A percentile compares a stretch with the other conserved stretches of the same genome.
phyloP scores from a whole-genome alignment of 2,329 filamentous ascomycete species.

The Venturia carpophila region DNA sequence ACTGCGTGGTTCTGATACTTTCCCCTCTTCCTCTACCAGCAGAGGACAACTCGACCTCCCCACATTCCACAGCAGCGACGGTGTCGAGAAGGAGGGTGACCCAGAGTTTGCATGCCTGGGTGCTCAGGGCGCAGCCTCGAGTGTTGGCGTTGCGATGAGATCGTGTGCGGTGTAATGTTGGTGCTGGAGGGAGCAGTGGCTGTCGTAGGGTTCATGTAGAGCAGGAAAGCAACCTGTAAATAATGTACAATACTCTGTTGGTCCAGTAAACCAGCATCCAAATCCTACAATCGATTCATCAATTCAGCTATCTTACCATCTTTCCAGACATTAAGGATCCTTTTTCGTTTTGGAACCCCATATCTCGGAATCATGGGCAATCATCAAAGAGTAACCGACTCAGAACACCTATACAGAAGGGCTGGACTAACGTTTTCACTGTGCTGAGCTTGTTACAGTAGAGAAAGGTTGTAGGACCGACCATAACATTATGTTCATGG shows the following conservation, averaged over 20 bases:
- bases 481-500: background rate
- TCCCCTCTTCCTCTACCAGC: background rate
- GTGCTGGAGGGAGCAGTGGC: constrained; percentile 19
- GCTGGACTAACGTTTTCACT: too few relatives aligned
- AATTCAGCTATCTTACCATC: too few relatives aligned
- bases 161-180: too few relatives aligned
- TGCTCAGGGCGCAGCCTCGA: background rate
- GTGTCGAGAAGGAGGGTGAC: constrained; percentile 28
- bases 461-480: background rate
- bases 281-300: too few relatives aligned
- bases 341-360: too few relatives aligned
- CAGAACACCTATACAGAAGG: too few relatives aligned
- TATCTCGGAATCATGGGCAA: too few relatives aligned
- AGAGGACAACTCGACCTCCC: constrained; percentile 34
- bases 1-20: background rate
- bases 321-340: too few relatives aligned
- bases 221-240: background rate
- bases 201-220: constrained; percentile 14
- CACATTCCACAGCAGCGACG: constrained; percentile 38
- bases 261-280: too few relatives aligned
- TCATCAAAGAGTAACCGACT: too few relatives aligned
- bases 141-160: constrained; percentile 17
- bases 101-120: constrained; percentile 28
- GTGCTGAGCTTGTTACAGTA: too few relatives aligned
- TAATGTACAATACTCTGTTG: background rate